Conservation (phyloP, 768 basidiomycete species). For the Xanthoconium purpureum region DNA sequence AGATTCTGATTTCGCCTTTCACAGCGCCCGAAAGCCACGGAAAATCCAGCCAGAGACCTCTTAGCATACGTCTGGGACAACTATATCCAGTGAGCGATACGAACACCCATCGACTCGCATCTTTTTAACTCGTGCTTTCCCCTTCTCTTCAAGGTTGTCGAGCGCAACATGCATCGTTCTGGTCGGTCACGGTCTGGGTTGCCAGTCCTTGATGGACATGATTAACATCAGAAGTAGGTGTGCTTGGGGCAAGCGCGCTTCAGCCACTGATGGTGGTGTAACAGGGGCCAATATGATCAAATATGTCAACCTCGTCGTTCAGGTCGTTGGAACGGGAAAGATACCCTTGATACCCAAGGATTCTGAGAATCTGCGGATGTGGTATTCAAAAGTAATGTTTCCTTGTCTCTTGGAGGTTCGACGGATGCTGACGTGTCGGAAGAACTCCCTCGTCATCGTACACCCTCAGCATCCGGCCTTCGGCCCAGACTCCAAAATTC, state of each 20-base stretch:
- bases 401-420: slow-evolving; percentile 10
- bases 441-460: slow-evolving; percentile 74
- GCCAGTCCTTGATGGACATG: slow-evolving; percentile 70
- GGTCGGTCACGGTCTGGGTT: slow-evolving; percentile 86
- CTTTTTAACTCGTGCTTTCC: not conserved
- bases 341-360: slow-evolving; percentile 55
- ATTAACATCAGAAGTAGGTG: slow-evolving; percentile 65
- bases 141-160: slow-evolving; percentile 51
- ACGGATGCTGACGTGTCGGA: slow-evolving; percentile 9
- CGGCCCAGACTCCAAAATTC: slow-evolving; percentile 36
- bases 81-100: slow-evolving; percentile 74
- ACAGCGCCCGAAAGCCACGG: slow-evolving; percentile 41
- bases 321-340: slow-evolving; percentile 68
- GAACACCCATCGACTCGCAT: not conserved
- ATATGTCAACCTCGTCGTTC: slow-evolving; percentile 68
- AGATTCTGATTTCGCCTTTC: not conserved
- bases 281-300: slow-evolving; percentile 54
- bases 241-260: not conserved
- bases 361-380: slow-evolving; percentile 53
- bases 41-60: slow-evolving; percentile 53
- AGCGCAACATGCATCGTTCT: slow-evolving; percentile 71
- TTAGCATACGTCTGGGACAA: slow-evolving; percentile 94
- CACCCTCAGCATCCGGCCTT: slow-evolving; percentile 59
- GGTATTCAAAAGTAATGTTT: slow-evolving; percentile 64
- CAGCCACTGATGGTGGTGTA: not conserved